Percentiles rank a stretch among this genome's conserved stretches.
Conservation (phyloP, 257 asterid species). For the Forsythia suspensa region DNA sequence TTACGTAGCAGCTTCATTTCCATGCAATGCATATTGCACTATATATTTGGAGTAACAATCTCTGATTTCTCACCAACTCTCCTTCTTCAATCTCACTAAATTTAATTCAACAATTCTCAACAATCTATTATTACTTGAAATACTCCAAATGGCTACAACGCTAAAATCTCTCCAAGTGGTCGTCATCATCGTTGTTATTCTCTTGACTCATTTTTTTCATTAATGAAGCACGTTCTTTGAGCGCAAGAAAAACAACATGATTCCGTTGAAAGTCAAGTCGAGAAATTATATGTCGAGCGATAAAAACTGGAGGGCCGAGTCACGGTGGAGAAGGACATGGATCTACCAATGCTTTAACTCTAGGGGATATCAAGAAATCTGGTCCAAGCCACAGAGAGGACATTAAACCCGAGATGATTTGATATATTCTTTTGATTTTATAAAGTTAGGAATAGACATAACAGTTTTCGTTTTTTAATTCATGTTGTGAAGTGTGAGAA, state of each 20-base stretch:
- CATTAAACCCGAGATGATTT: background rate
- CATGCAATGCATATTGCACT: background rate
- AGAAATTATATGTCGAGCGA: slow-evolving; percentile 22
- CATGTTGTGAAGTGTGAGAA: background rate
- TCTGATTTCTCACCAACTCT: background rate
- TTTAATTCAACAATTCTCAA: background rate
- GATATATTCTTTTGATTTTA: background rate
- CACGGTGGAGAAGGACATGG: slow-evolving; percentile 33
- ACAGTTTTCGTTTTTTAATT: background rate
- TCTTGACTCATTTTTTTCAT: background rate
- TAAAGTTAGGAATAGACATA: background rate
- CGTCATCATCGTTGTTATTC: background rate
- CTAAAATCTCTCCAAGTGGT: background rate
- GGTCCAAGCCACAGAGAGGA: slow-evolving; percentile 44
- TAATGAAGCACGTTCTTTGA: background rate
- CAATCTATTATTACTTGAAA: background rate
- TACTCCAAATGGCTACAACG: background rate
- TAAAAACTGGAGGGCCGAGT: slow-evolving; percentile 40
- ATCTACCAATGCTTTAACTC: slow-evolving; percentile 17
- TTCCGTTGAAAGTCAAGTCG: background rate
- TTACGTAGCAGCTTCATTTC: background rate
- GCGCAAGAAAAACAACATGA: background rate
- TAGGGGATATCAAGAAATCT: slow-evolving; percentile 39
- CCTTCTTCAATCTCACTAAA: background rate
- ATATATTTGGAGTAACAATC: background rate